phyloP scores from a whole-genome alignment of 164 flowering plant species.

The Vitis rupestris region DNA sequence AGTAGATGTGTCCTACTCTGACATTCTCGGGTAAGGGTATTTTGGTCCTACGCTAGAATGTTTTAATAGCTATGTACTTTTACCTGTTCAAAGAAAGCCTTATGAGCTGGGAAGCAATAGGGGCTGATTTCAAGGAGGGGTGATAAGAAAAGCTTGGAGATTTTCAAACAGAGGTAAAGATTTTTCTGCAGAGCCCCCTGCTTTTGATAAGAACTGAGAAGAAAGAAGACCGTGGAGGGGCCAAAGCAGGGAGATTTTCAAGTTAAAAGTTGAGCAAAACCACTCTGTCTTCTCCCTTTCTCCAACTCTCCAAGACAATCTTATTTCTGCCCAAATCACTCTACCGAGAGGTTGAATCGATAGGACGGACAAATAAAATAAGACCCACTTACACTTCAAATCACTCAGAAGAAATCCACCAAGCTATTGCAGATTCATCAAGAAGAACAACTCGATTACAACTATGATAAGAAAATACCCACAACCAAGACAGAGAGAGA shows the following conservation, averaged over 20 bases:
- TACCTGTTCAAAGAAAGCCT: constrained; percentile 3
- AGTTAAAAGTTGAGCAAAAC: not conserved
- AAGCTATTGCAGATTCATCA: not conserved
- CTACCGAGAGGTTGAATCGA: too few species aligned
- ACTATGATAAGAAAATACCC: not conserved
- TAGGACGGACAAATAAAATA: too few species aligned
- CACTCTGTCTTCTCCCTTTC: not conserved
- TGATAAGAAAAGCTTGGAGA: not conserved
- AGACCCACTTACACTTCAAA: not conserved
- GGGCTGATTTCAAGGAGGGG: constrained; percentile 9
- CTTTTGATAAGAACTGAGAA: constrained; percentile 5
- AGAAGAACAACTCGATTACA: not conserved
- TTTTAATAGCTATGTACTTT: not conserved
- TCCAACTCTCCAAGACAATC: not conserved
- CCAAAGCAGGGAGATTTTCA: not conserved
- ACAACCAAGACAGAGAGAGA: not conserved
- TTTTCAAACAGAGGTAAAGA: constrained; percentile 2
- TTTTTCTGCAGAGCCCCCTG: not conserved
- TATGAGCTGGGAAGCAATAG: constrained; percentile 30
- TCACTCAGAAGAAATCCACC: not conserved
- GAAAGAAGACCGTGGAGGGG: not conserved
- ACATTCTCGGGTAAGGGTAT: constrained; percentile 6
- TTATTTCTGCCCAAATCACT: not conserved
- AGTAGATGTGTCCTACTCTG: not conserved
- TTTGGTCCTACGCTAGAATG: constrained; percentile 15